A percentile compares a stretch with the other conserved stretches of the same genome.
phyloP scores from a whole-genome alignment of 352 stramenopile genomes.

The Phytophthora brassicae region DNA sequence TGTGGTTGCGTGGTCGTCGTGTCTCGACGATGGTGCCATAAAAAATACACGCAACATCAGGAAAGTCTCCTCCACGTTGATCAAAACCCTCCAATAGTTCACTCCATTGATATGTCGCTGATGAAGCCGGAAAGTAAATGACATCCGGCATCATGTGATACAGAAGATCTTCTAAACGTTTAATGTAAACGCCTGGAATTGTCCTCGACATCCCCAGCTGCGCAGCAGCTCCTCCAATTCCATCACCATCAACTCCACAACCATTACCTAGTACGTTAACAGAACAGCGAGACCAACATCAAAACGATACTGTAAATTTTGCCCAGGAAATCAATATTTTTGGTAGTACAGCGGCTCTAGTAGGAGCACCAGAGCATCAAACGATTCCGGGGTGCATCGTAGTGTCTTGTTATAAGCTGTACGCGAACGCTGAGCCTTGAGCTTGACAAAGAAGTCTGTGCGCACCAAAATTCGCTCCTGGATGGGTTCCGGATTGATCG shows the following conservation, averaged over 20 bases:
- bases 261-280: constrained; percentile 11
- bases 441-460: no score
- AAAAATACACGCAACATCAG: constrained; percentile 7
- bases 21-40: constrained; percentile 4
- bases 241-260: constrained; percentile 1
- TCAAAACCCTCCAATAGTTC: constrained; percentile 3
- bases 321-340: neutral
- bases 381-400: no score
- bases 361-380: no score
- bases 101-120: neutral
- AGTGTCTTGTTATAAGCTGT: no score
- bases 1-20: neutral
- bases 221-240: neutral
- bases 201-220: neutral
- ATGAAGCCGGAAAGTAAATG: neutral
- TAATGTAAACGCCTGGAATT: neutral
- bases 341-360: neutral
- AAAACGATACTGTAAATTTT: constrained; percentile 3
- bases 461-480: no score
- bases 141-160: constrained; percentile 11
- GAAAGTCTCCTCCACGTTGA: neutral
- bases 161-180: neutral
- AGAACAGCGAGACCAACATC: constrained; percentile 3
- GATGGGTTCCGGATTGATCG: no score
- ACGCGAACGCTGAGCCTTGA: no score